These are phyloP conservation scores for Dictyostelium capitatum DNA, from an alignment of 78 protist species.

Conservation along the genomic window DNA sequence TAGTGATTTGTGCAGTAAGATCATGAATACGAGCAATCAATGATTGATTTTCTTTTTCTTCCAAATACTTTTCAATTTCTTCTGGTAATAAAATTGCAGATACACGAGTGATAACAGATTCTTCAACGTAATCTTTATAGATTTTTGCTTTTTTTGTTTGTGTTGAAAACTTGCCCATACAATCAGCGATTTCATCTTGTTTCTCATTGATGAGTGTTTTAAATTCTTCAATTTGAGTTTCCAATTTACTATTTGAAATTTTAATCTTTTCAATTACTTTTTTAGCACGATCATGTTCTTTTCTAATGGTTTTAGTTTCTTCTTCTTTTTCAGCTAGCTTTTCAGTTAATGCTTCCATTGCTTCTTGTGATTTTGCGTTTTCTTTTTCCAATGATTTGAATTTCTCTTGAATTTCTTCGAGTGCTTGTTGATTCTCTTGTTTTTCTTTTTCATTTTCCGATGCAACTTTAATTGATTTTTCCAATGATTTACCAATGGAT, in stretches of 20 bases:
- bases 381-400: constrained; percentile 13
- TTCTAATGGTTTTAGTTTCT: constrained; percentile 16
- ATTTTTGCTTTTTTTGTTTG: constrained; percentile 18
- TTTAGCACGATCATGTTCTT: constrained; percentile 35
- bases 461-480: neutral
- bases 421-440: neutral
- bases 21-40: neutral
- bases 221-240: constrained; percentile 9
- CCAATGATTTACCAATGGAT: constrained; percentile 38
- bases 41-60: neutral
- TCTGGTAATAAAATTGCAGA: neutral
- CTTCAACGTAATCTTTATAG: constrained; percentile 10
- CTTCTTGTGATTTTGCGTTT: constrained; percentile 12
- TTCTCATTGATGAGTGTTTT: neutral
- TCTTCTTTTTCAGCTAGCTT: constrained; percentile 36
- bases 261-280: constrained; percentile 30
- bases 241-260: neutral
- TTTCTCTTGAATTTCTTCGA: constrained; percentile 7
- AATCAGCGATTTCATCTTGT: neutral
- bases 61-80: constrained; percentile 21
- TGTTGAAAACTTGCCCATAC: neutral
- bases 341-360: constrained; percentile 1
- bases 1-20: neutral
- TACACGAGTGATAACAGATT: constrained; percentile 8
- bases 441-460: constrained; percentile 4